Evolutionary conservation across 371 early-diverging fungal species (phyloP), one percentile per base, ranked within the genome.

Genomic region (Fennellomyces sp.): DNA sequence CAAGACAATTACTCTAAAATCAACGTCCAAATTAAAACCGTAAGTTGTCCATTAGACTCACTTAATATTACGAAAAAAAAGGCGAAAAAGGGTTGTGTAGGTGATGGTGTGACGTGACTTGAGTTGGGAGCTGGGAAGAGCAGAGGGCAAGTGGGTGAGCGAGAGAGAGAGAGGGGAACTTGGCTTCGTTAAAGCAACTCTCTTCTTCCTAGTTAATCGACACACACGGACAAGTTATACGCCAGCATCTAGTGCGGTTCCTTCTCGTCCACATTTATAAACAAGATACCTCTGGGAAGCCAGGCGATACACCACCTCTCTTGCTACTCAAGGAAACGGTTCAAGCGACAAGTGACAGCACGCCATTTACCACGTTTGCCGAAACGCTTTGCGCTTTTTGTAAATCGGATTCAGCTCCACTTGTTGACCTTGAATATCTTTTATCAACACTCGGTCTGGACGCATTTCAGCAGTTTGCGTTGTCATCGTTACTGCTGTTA

Each of bases 211-310:
- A 87, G 88, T 61, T 84, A 29, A 78, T 85, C 50, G 78, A 80
- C 51, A 72, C 79, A 6, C 76, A 85, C 81, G 88, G 85, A 31
- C 77, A 79, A 59, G 73, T 68, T 39, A 81, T 84, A 39, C 77
- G 79, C 35, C 70, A 84, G 52, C 85, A 85, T 58, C 67, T 87
- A 51, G 67, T 86, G 38, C 73, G 82, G 39, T 78, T 70, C 51
- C 64, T 87, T 23, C 64, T 86, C 21, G 70, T 77, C 53, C 82
- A 81, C 42, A 61, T 62, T 23, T 68, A 66, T 52, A 68, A 70
- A 56, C 52, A 64, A 28, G 28, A 61, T 3, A 31, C 62, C 19
- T 41, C 38, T 42, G 41, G 54, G 30, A 65, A 71, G 12, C 39
- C 11, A 45, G 38, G 60, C 36, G 61, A 66, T 27, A 64, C 73